Evolutionary conservation across 1,284 basidiomycete species (phyloP), one percentile per base, ranked within the genome.

Genomic region (Stygiomarasmius scandens): DNA sequence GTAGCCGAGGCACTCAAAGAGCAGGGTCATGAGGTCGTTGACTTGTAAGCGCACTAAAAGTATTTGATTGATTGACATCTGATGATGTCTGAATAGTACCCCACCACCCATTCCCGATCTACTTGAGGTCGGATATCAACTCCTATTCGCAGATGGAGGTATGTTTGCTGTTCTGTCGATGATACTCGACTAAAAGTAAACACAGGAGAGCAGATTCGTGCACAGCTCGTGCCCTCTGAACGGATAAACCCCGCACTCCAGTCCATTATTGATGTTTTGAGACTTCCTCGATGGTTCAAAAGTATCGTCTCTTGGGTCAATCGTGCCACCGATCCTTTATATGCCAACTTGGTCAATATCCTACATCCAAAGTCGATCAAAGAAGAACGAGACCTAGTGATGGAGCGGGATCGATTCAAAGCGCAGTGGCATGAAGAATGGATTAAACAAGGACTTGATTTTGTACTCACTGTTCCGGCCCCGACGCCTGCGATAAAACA

Each of bases 11-110:
- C 85, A 1, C 74, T 93, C 22, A 71, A 69, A 49, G 75, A 79
- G 58, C 77, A 83, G 56, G 90, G 89, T 2, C 88, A 92, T 64
- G 85, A 90, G 65, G 82, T 88, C 22, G 78, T 89, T 16, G 76
- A 83, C 58, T 86, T 89, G 83, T 84, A 65, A 48, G 83, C 74
- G 47, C 36, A 58, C 34, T 52, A 1, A 24, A 25, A 44, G 5
- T 32, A 32, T 6, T 32, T 14, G 32, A 12, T 32, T 45, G n/a
- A 54, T 14, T 25, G 23, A 58, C 11, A 44, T 32, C 58, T 36
- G n/a, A n/a, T 52, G 34, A 49, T 32, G 32, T 34, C 41, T 36
- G 22, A 27, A 8, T 57, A 81, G 83, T 60, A 66, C 66, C 12
- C 80, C 83, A 22, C 83, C 84, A n/a, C 68, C 74, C 49, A 71